Evolutionary conservation across 164 flowering plant genomes (phyloP), one percentile per base, ranked within the genome.

Genomic region (Aristolochia californica): DNA sequence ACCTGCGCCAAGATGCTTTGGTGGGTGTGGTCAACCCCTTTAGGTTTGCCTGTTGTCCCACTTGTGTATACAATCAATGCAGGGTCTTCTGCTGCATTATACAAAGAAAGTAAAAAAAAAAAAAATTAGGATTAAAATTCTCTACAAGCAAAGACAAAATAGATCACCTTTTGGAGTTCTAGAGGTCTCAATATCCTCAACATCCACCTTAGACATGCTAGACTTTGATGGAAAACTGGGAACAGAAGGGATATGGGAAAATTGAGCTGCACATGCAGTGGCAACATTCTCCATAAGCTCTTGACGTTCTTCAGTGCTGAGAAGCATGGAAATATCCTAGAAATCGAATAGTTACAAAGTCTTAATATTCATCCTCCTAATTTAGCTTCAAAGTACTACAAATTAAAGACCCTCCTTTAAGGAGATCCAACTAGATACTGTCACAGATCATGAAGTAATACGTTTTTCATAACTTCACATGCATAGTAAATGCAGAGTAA

Each of bases 11-110:
- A 64, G 52, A 94, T 77, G 66, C 97, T 74, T 60, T 70, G 71
- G 68, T 88, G 97, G 5, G 99, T 94, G 71, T 94, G 99, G 57
- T 90, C 90, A 63, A 79, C 99, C 49, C 99, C 99, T 78, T 94
- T 94, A 43, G 99, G 99, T 76, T 85, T 94, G n/a, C 99, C 99
- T 22, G 99, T 94, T 43, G 99, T 94, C 43, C 99, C 99, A 76
- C 99, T 94, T 23, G 99, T 94, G 72, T 94, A 94, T 9, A 94
- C 60, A 57, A 94, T 80, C 56, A 94, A 68, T 53, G 99, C 97
- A 18, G 93, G 82, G 43, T 81, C 79, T 38, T 82, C 95, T 26
- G 67, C 95, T 89, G 62, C 66, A 66, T 38, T 30, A 23, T 8
- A 23, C n/a, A 57, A 16, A 45, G n/a, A 45, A 15, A 15, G 5